Evolutionary conservation across 2,329 filamentous ascomycete genomes (phyloP).

Genomic region (Orbilia javanica): DNA sequence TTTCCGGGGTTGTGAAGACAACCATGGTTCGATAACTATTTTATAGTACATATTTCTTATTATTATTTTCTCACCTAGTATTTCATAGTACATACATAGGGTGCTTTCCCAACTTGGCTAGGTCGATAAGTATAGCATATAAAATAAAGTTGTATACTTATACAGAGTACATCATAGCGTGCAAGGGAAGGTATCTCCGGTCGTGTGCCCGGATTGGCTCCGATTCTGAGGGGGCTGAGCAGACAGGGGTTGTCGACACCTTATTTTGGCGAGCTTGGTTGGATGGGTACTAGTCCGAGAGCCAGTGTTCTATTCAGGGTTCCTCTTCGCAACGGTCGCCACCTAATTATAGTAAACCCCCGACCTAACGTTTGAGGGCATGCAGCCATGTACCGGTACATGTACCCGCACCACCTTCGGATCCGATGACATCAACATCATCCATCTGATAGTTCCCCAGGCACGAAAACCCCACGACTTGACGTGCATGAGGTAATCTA

Average conservation of each 20-base stretch:
- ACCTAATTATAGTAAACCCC: conserved; percentile 28
- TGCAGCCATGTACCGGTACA: conserved; percentile 1
- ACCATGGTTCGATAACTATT: background rate
- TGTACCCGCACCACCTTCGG: background rate
- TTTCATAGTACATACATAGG: too few species aligned
- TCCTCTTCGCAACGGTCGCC: conserved; percentile 15
- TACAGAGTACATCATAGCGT: too few species aligned
- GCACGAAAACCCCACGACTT: background rate
- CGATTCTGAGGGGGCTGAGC: conserved; percentile 15
- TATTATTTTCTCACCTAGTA: too few species aligned
- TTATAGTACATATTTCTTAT: too few species aligned
- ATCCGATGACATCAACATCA: conserved; percentile 23
- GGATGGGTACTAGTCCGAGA: background rate
- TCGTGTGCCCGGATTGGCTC: conserved; percentile 8
- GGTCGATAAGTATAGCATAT: background rate
- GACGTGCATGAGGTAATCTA: background rate
- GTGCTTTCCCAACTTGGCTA: too few species aligned
- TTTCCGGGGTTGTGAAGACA: conserved; percentile 7
- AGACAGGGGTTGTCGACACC: background rate
- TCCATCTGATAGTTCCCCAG: background rate
- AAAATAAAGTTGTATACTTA: background rate
- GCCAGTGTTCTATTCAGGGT: conserved; percentile 15
- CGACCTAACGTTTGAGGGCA: conserved; percentile 17
- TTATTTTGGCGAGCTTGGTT: conserved; percentile 14
- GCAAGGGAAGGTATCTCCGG: too few species aligned